Evolutionary conservation across 768 basidiomycete genomes (phyloP), one percentile per base, ranked within the genome.

Genomic region (Mycena chlorophos): DNA sequence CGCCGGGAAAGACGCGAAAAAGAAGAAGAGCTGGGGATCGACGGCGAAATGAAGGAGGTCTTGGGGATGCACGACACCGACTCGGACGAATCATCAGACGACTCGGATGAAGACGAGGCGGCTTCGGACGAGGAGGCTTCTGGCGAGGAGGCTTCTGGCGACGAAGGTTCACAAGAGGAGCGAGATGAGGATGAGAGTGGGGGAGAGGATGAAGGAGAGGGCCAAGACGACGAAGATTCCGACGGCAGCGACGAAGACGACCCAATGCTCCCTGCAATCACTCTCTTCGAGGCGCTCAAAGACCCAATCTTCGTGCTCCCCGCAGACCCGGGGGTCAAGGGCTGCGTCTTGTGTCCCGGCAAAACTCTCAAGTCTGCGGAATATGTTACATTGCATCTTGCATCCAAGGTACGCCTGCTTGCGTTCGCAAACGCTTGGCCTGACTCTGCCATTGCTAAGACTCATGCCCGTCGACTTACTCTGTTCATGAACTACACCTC

Each of bases 51-150:
- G 73, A 87, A 79, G 64, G 82, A 82, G 46, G 65, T 83, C 30
- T 70, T 89, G 13, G 89, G 87, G 23, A 66, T 91, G 58, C 77
- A 89, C 38, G 86, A 90, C 61, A 88, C 87, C 1, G 87, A 91
- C 68, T 87, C 87, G 27, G 86, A 88, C 45, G 88, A 89, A 70
- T 86, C 85, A 13, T 78, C 78, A 13, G 82, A 83, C 8, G 74
- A 73, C 51, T 78, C 78, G 20, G 83, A 78, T 49, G n/a, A n/a
- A n/a, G n/a, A n/a, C 14, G 40, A 42, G 8, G 8, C 40, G 40
- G 62, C 75, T 57, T 67, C 68, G 8, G 75, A 73, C 38, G 8
- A 34, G 8, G 69, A 71, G 16, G 72, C 70, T 19, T 60, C 57
- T 4, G 64, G 60, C 14, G 60, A 60, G 13, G 62, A 56, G 19